A percentile compares a stretch with the other conserved stretches of the same genome.
phyloP scores from a whole-genome alignment of 2,329 filamentous ascomycete genomes.

The Ceratocystis cacaofunesta region DNA sequence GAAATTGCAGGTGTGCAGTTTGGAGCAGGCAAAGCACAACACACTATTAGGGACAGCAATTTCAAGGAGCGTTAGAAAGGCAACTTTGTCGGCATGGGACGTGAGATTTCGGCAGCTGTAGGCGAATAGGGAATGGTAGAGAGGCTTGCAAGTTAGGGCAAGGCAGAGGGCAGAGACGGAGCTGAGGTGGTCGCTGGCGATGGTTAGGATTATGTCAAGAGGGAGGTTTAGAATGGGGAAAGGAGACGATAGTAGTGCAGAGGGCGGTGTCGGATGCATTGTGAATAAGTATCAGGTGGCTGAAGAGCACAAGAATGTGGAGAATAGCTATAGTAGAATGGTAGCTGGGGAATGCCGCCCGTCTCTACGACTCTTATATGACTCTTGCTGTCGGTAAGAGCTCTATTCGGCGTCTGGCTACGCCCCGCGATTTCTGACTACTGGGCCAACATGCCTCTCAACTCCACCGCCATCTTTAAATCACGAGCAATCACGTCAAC shows the following conservation, averaged over 20 bases:
- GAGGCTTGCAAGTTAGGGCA: conserved; percentile 5
- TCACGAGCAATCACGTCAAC: conserved; percentile 5
- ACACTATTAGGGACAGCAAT: background rate
- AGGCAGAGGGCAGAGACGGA: conserved; percentile 1
- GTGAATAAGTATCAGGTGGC: background rate
- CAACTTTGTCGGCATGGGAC: background rate
- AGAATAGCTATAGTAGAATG: background rate
- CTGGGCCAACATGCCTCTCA: background rate
- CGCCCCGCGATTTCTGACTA: background rate
- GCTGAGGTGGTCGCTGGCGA: conserved; percentile 4
- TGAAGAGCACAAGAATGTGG: background rate
- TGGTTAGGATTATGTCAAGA: conserved; percentile 10
- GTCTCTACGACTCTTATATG: background rate
- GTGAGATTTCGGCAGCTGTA: background rate
- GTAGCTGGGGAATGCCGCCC: background rate
- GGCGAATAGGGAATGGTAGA: conserved; percentile 3
- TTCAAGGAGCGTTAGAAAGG: conserved; percentile 10
- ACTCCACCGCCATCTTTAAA: background rate
- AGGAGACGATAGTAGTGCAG: background rate
- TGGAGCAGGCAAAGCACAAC: conserved; percentile 12
- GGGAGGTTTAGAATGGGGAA: conserved; percentile 13
- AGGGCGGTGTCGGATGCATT: background rate
- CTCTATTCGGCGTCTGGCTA: background rate
- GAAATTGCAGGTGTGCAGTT: conserved; percentile 1
- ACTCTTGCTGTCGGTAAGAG: background rate